Base-by-base conservation (phyloP, 202 grass and related monocot species). In the Setaria viridis region DNA sequence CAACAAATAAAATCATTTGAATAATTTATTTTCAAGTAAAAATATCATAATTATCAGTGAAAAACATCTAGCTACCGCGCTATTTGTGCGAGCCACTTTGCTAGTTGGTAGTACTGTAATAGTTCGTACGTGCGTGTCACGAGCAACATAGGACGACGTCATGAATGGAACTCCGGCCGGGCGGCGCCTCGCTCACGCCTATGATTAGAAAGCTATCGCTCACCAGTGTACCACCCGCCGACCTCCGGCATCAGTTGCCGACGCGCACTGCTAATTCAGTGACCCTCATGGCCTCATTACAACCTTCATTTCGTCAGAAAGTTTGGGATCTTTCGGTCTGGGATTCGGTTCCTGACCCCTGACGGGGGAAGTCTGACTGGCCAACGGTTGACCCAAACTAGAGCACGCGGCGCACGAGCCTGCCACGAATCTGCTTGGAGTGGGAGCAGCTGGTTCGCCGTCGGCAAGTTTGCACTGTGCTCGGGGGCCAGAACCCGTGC, bases 171-270 rank as follows among this genome's bases (percentile, higher is more conserved):
- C 56, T 0, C 20, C 17, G 17, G 48, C 49, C 25, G 25, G 25
- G 25, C 35, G 20, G 51, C 49, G 13, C 34, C 29, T 53, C 19
- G 2, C 32, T 76, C 12, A 34, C 12, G 69, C 58, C 65, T 6
- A 47, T 1, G 7, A 55, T 50, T 32, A 12, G 82, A 76, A 84
- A 77, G 72, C 48, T 46, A 76, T 46, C 0, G 30, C 72, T 16
- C 46, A 85, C 62, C 72, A 16, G 50, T 16, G 3, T 56, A 21
- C 76, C 67, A 19, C 54, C 41, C 3, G 41, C 2, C 34, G 54
- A 43, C 59, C 67, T 37, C 46, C 70, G 2, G 1, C 47, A 8
- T 74, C 43, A 55, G 35, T 48, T 85, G 73, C 73, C 73, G 83
- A 78, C 83, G 41, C 15, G 34, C 19, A 33, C 1, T 2, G 14